Conservation (phyloP, 2,329 filamentous ascomycete species). For the Talaromyces atroroseus region DNA sequence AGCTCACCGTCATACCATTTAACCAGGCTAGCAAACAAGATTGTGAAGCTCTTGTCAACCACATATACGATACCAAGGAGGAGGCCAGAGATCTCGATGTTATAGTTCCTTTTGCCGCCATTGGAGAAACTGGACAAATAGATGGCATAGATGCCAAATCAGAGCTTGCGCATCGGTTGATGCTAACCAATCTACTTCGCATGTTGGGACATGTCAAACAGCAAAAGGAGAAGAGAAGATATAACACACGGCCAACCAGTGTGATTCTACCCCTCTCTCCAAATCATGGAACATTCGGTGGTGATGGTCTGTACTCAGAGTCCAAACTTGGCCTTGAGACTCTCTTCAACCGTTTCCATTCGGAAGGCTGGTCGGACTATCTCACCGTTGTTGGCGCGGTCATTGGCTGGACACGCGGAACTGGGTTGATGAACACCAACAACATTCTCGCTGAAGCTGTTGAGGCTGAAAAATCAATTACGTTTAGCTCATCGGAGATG, state of each 20-base stretch:
- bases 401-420: slow-evolving; percentile 98
- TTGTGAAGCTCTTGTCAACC: slow-evolving; percentile 84
- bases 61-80: slow-evolving; percentile 94
- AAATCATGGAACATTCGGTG: slow-evolving; percentile 97
- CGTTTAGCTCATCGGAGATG: background rate
- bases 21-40: slow-evolving; percentile 99
- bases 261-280: slow-evolving; percentile 93
- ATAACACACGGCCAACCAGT: slow-evolving; percentile 91
- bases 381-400: slow-evolving; percentile 97
- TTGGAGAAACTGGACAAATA: slow-evolving; percentile 95
- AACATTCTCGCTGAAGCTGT: slow-evolving; percentile 96
- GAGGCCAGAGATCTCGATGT: slow-evolving; percentile 97
- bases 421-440: slow-evolving; percentile 94
- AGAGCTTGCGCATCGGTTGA: slow-evolving; percentile 95
- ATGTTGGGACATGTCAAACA: slow-evolving; percentile 85
- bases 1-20: slow-evolving; percentile 96
- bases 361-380: slow-evolving; percentile 94
- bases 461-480: slow-evolving; percentile 44
- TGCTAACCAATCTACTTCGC: slow-evolving; percentile 93
- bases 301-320: slow-evolving; percentile 95
- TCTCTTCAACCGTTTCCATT: slow-evolving; percentile 96
- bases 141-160: slow-evolving; percentile 95
- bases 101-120: slow-evolving; percentile 92
- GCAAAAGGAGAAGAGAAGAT: slow-evolving; percentile 80
- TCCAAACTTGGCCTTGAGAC: slow-evolving; percentile 96